phyloP scores from a whole-genome alignment of 495 filamentous ascomycete genomes.

The Neurospora sp. region DNA sequence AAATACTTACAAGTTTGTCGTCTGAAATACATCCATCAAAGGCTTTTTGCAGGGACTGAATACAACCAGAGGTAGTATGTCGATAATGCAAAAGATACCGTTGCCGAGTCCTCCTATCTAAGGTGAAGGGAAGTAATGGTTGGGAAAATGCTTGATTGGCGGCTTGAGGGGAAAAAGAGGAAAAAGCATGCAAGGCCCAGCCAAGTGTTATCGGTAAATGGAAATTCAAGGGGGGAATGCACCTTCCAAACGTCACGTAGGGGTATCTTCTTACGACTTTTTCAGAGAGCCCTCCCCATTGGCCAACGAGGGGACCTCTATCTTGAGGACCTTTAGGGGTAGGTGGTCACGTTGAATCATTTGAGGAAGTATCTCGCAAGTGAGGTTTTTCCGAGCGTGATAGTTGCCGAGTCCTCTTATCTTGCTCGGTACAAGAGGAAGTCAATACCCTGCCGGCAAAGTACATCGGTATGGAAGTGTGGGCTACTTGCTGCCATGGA shows the following conservation, averaged over 20 bases:
- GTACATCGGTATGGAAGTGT: background rate
- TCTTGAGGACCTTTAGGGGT: background rate
- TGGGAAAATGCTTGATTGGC: background rate
- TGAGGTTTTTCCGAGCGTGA: too few species aligned
- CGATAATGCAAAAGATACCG: background rate
- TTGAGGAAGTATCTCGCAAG: background rate
- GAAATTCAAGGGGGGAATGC: background rate
- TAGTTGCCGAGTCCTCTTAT: too few species aligned
- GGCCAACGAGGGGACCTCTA: background rate
- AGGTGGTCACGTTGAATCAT: background rate
- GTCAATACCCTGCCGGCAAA: background rate
- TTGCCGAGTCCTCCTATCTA: background rate
- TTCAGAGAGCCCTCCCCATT: background rate
- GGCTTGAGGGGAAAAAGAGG: background rate
- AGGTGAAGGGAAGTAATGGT: background rate
- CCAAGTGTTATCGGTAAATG: background rate
- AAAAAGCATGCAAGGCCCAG: background rate
- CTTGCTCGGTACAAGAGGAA: too few species aligned
- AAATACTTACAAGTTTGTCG: background rate
- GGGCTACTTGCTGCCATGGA: background rate
- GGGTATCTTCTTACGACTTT: background rate
- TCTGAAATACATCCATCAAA: background rate
- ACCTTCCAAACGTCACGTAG: background rate
- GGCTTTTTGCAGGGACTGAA: background rate
- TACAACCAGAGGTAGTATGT: background rate